Evolutionary conservation across 176 grass and related monocot species (phyloP), one percentile per base, ranked within the genome.

Genomic region (Aegilops tauschii): DNA sequence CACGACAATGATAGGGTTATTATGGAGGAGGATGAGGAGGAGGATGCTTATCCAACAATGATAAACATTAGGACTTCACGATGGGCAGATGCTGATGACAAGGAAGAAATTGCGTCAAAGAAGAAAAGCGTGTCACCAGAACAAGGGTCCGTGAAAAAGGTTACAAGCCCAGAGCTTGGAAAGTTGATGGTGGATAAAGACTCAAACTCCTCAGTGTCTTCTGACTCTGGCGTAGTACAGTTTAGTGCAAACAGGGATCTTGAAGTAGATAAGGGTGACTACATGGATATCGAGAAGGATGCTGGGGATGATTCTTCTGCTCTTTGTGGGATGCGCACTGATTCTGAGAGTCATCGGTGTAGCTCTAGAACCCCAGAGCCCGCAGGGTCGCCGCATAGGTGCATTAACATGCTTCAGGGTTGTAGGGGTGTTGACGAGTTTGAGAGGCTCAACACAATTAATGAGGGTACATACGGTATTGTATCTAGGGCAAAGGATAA

Each of bases 361-460:
- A 87, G 90, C 84, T 88, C 80, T 86, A 82, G 44, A 82, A 90
- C 85, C 36, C 82, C 90, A 85, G 88, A 93, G 65, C 63, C 37
- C n/a, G 32, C 59, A 28, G 76, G 56, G 27, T 82, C 82, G 0
- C 79, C 83, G 52, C 56, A 78, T 35, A 96, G 89, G 85, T 94
- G 80, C 72, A 93, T 96, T 81, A 96, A 94, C 89, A 96, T 99
- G 94, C 90, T 94, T 77, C 88, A 94, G 69, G 87, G 94, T 13
- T 99, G 97, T 82, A 94, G 97, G 88, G 96, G 85, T 78, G 91
- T 99, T 81, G 94, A 99, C 50, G 93, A 94, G 84, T 99, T 99
- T 34, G 90, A 96, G 83, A 92, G 92, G 68, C 85, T 96, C 12
- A 96, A 96, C 72, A 94, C 93, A 65, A 99, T 99, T 35, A 92